Percentiles rank a stretch among this genome's conserved stretches.
These are phyloP conservation scores for Ganoderma meredithae DNA, from an alignment of 1,284 basidiomycete species.

Conservation along the genomic window DNA sequence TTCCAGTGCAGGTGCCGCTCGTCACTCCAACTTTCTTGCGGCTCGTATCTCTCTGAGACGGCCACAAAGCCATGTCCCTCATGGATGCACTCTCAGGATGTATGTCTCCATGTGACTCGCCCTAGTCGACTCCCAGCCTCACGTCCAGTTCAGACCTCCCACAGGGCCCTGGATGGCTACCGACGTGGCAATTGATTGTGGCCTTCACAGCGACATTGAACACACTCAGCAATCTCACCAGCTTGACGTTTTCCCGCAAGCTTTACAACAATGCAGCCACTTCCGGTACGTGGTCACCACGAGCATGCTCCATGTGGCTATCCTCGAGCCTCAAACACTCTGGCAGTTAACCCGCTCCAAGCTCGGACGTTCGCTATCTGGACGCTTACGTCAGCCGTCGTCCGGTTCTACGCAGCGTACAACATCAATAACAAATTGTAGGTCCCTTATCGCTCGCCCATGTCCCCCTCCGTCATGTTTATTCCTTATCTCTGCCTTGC, in stretches of 20 bases:
- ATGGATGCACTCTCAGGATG: constrained; percentile 26
- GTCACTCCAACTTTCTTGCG: background rate
- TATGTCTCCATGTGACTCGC: constrained; percentile 15
- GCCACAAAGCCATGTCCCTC: constrained; percentile 16
- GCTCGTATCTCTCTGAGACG: background rate
- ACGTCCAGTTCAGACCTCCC: constrained; percentile 52
- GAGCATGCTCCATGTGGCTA: background rate
- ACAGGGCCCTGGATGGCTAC: constrained; percentile 71
- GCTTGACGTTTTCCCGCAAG: constrained; percentile 77
- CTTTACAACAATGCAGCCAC: constrained; percentile 72
- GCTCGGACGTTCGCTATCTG: constrained; percentile 89
- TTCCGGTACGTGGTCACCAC: constrained; percentile 27
- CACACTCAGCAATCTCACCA: constrained; percentile 82
- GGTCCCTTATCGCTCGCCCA: constrained; percentile 40
- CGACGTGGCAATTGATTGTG: constrained; percentile 87
- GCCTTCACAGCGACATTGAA: constrained; percentile 84
- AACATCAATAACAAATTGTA: constrained; percentile 84
- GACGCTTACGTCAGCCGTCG: constrained; percentile 85
- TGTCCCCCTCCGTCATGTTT: constrained; percentile 13
- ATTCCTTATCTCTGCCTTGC: constrained; percentile 7
- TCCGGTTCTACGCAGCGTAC: constrained; percentile 88
- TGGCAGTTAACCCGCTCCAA: constrained; percentile 82
- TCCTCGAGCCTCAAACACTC: constrained; percentile 1
- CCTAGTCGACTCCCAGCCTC: background rate
- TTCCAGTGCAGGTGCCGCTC: background rate